Evolutionary conservation across 2,329 filamentous ascomycete species (phyloP), one percentile per base, ranked within the genome.

Genomic region (Microsporum audouinii): DNA sequence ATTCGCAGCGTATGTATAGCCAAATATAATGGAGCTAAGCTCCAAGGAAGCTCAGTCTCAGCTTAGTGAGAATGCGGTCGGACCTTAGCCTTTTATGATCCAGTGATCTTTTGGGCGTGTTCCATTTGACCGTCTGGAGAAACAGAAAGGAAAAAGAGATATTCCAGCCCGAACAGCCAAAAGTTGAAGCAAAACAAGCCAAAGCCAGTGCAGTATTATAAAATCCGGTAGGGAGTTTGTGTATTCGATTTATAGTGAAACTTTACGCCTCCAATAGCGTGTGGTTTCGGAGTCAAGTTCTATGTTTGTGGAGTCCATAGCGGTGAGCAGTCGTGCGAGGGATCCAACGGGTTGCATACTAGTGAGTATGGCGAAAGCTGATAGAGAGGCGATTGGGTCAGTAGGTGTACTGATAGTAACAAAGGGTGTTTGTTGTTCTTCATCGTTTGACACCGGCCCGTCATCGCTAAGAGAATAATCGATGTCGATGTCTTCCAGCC

Each of bases 241-340:
- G 23, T 7, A 29, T 2, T 10, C 17, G 14, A 41, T 7, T 47
- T 47, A 47, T 10, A 17, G 43, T 8, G 17, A 47, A 17, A 47
- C 43, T 23, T 61, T 64, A 17, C 61, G 61, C 33, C 41, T 34
- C 64, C 64, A 65, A 36, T 63, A 62, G 17, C 60, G 60, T 1
- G 45, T 49, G 3, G 56, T 63, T 29, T 65, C 60, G 4, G 47
- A 31, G 34, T 63, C 61, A 17, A 64, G 33, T 5, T 61, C 60
- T 27, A 64, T 60, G 34, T 62, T 39, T 2, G 55, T 33, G 29
- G 47, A 55, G 27, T 64, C 63, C 63, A 65, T 63, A 1, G 63
- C 61, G 1, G 55, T 62, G 8, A 62, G 56, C 23, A 65, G 61
- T 17, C 64, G 63, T 12, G 49, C 27, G 10, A 65, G 33, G 7